Conservation (phyloP, 805 yeast genomes). For the Wickerhamomyces tratensis region DNA sequence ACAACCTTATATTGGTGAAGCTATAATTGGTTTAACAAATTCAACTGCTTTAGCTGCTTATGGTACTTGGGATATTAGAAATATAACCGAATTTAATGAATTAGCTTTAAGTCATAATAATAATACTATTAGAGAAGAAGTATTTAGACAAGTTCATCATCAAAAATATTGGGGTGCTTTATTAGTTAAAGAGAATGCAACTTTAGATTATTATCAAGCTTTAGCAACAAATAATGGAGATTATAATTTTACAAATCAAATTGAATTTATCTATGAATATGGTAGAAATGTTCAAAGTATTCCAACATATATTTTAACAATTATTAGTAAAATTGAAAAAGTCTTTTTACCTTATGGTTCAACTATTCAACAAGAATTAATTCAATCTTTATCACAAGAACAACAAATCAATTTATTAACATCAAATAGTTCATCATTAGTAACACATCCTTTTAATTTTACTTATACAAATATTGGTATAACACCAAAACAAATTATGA, state of each 20-base stretch:
- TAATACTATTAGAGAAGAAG: conserved; percentile 20
- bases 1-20: neutral
- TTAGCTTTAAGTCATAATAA: conserved; percentile 3
- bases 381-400: too few relatives aligned
- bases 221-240: conserved; percentile 2
- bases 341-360: conserved; percentile 1
- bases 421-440: neutral
- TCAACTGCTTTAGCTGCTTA: neutral
- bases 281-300: conserved; percentile 45
- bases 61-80: conserved; percentile 11
- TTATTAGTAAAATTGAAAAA: conserved; percentile 11
- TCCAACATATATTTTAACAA: conserved; percentile 28
- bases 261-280: conserved; percentile 41
- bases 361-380: too few relatives aligned
- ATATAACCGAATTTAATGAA: neutral
- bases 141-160: conserved; percentile 33
- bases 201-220: conserved; percentile 17
- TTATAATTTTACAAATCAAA: too few relatives aligned
- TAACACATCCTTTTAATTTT: conserved; percentile 10
- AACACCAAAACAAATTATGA: conserved; percentile 29
- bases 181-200: conserved; percentile 38
- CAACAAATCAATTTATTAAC: too few relatives aligned
- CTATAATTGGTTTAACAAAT: conserved; percentile 1
- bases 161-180: conserved; percentile 52
- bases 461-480: conserved; percentile 32